Conservation (phyloP, 768 basidiomycete genomes). For the Hydnomerulius pinastri region DNA sequence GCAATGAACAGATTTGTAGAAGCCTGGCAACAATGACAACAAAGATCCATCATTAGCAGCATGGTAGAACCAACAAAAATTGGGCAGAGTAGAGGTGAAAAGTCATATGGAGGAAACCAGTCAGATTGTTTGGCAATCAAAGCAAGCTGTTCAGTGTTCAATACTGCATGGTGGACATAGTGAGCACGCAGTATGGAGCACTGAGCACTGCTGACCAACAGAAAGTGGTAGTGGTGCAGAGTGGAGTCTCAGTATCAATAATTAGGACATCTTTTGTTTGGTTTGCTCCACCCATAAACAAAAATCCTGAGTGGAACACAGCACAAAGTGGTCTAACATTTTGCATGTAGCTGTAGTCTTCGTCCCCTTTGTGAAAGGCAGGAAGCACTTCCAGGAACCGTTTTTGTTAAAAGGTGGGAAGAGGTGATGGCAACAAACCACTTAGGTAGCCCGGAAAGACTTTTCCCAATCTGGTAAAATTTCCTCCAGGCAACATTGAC, state of each 20-base stretch:
- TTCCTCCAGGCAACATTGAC: too few relatives aligned
- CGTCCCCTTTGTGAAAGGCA: not conserved
- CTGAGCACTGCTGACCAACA: not conserved
- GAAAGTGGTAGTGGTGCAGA: too few relatives aligned
- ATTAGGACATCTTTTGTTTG: not conserved
- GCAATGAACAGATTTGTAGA: not conserved
- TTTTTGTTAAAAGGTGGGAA: not conserved
- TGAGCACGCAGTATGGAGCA: not conserved
- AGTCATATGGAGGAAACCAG: not conserved
- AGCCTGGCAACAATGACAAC: not conserved
- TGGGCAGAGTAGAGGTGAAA: not conserved
- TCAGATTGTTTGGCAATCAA: not conserved
- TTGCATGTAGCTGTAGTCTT: not conserved
- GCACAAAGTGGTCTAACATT: not conserved
- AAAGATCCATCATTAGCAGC: not conserved
- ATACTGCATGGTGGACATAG: not conserved
- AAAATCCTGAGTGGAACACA: not conserved
- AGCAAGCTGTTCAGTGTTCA: not conserved
- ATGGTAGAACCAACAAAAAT: not conserved
- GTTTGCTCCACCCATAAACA: not conserved
- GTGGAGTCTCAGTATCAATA: not conserved
- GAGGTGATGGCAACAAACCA: not conserved
- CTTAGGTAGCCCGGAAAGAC: not conserved
- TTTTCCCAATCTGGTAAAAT: not conserved
- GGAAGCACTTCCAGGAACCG: not conserved